phyloP scores from a whole-genome alignment of 2,329 filamentous ascomycete species.

The Parastagonospora avenae region DNA sequence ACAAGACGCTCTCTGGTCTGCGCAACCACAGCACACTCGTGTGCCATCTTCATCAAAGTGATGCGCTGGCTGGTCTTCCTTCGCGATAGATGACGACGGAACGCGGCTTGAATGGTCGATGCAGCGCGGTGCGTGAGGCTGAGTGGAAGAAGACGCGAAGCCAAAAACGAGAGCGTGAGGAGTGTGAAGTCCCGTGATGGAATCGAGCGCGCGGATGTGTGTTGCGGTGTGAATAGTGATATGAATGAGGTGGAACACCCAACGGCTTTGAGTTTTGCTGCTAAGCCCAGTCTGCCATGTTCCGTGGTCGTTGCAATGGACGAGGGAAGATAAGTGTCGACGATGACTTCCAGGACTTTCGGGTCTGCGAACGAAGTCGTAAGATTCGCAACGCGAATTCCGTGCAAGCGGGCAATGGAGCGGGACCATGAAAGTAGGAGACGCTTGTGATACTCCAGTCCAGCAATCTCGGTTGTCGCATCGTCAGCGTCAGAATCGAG shows the following conservation, averaged over 20 bases:
- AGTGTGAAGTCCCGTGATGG: slow-evolving; percentile 62
- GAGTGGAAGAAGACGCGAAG: slow-evolving; percentile 61
- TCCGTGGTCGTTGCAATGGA: slow-evolving; percentile 11
- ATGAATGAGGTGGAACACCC: slow-evolving; percentile 54
- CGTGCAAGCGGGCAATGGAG: slow-evolving; percentile 54
- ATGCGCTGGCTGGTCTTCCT: slow-evolving; percentile 41
- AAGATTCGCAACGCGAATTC: slow-evolving; percentile 57
- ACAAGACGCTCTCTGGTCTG: slow-evolving; percentile 50
- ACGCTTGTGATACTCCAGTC: slow-evolving; percentile 42
- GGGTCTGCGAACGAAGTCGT: slow-evolving; percentile 64
- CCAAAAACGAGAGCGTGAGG: slow-evolving; percentile 63
- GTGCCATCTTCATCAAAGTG: slow-evolving; percentile 49
- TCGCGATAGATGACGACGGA: slow-evolving; percentile 48
- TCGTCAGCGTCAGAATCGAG: slow-evolving; percentile 42
- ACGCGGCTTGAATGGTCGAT: slow-evolving; percentile 58
- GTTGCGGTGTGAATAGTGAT: slow-evolving; percentile 47
- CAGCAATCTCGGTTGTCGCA: slow-evolving; percentile 27
- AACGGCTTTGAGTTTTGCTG: slow-evolving; percentile 46
- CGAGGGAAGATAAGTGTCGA: slow-evolving; percentile 59
- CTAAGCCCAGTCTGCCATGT: slow-evolving; percentile 23
- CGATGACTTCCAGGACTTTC: slow-evolving; percentile 59
- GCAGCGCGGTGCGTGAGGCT: slow-evolving; percentile 58
- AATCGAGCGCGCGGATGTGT: slow-evolving; percentile 43
- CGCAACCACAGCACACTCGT: slow-evolving; percentile 56
- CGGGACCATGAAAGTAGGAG: slow-evolving; percentile 64